Base-by-base conservation (phyloP, 2,329 filamentous ascomycete species). In the Cladosporium sp. region DNA sequence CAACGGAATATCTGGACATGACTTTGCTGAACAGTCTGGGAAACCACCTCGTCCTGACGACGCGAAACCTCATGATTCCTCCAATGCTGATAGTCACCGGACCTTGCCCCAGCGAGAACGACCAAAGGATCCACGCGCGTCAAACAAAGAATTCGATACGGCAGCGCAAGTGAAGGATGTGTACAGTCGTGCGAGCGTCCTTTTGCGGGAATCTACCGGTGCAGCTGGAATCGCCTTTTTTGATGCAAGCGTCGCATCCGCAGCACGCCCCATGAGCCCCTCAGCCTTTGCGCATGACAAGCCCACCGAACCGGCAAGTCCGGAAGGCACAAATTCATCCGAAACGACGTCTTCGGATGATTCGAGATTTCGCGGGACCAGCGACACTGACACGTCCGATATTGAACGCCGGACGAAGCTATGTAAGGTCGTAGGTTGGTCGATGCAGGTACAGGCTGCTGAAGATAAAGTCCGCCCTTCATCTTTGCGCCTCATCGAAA, bases 181-280 rank as follows among this genome's bases (percentile, higher is more conserved):
- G 3, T 81, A 81, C 58, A 69, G 71, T n/a, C 72, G 79, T 19
- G 79, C 80, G 1, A 78, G 77, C 3, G 77, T 79, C 39, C 65
- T 82, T 0, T 70, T 82, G 7, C 73, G 76, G 1, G 76, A 81
- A 57, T 76, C 78, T 22, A 64, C 82, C 12, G 67, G 69, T 11
- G 74, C 75, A 12, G 77, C 78, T 4, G 79, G 78, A 3, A 78
- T 82, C n/a, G 65, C 74, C 1, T 75, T 76, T 52, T 57, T 78
- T 30, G 56, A 59, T 38, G 56, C 56, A 3, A 37, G 39, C 38
- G 39, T 37, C 6, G 34, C 49, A 9, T 52, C 38, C 37, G 30
- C 30, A 20, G 30, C 28, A 37, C 47, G 47, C 28, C 30, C 47
- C 2, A 3, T 34, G 9, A 37, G 11, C 17, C 2, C 17, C 3